phyloP scores from a whole-genome alignment of 2,329 filamentous ascomycete genomes.

The Purpureocillium takamizusanense region DNA sequence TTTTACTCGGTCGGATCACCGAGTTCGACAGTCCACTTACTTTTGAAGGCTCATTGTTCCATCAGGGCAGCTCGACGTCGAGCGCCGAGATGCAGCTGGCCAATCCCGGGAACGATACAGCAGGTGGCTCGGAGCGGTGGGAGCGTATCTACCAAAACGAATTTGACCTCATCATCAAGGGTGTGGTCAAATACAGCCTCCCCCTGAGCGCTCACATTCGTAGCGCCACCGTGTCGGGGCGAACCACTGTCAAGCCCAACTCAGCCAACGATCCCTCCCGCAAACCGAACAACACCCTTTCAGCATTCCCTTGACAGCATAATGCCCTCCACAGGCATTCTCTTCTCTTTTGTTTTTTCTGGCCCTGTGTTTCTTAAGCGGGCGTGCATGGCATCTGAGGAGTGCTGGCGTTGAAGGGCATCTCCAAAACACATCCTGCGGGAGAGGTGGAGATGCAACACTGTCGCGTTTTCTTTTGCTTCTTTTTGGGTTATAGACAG shows the following conservation, averaged over 20 bases:
- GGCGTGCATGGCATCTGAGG: slow-evolving; percentile 24
- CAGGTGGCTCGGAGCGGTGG: slow-evolving; percentile 80
- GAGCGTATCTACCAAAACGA: slow-evolving; percentile 83
- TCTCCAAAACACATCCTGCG: slow-evolving; percentile 17
- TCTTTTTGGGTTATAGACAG: slow-evolving; percentile 17
- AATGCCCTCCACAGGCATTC: slow-evolving; percentile 4
- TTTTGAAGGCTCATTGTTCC: slow-evolving; percentile 86
- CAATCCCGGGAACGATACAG: slow-evolving; percentile 81
- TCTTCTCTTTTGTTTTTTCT: slow-evolving; percentile 13
- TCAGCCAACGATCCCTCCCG: slow-evolving; percentile 52
- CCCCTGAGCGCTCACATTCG: slow-evolving; percentile 52
- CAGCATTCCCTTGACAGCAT: slow-evolving; percentile 4
- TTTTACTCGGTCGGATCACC: slow-evolving; percentile 83
- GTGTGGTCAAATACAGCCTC: slow-evolving; percentile 74
- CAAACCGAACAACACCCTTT: slow-evolving; percentile 64
- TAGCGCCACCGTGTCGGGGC: slow-evolving; percentile 50
- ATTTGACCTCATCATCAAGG: slow-evolving; percentile 87
- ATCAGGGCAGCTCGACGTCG: slow-evolving; percentile 61
- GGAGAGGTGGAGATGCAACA: slow-evolving; percentile 14
- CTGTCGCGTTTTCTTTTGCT: slow-evolving; percentile 10
- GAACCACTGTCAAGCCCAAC: slow-evolving; percentile 53
- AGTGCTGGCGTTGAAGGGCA: slow-evolving; percentile 25
- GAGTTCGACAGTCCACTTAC: slow-evolving; percentile 79
- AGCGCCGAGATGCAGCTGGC: slow-evolving; percentile 75
- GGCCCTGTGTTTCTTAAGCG: slow-evolving; percentile 23